phyloP scores from a whole-genome alignment of 495 filamentous ascomycete species.

The Friedmanniomyces simplex region DNA sequence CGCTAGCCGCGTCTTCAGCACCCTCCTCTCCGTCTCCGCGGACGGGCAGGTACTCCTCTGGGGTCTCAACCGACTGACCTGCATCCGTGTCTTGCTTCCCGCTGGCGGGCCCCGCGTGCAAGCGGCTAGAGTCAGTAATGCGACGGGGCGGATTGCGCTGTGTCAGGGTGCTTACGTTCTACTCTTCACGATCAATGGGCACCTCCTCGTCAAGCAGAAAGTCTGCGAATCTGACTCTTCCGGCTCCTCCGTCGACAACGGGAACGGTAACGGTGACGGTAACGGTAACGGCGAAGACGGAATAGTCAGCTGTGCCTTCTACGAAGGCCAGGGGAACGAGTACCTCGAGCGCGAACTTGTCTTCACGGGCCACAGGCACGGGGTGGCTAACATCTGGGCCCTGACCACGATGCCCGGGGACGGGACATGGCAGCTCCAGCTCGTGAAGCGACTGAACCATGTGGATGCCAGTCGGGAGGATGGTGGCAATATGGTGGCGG shows the following conservation, averaged over 20 bases:
- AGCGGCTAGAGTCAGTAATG: slow-evolving; percentile 79
- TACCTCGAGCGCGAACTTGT: slow-evolving; percentile 81
- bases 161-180: slow-evolving; percentile 61
- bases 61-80: slow-evolving; percentile 83
- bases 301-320: slow-evolving; percentile 76
- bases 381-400: slow-evolving; percentile 59
- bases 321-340: slow-evolving; percentile 84
- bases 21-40: slow-evolving; percentile 65
- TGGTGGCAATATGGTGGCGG: slow-evolving; percentile 65
- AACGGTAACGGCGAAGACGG: slow-evolving; percentile 52
- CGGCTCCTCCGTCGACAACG: too few species aligned
- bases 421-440: slow-evolving; percentile 47
- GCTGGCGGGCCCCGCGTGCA: slow-evolving; percentile 38
- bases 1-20: slow-evolving; percentile 75
- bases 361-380: slow-evolving; percentile 77
- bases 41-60: slow-evolving; percentile 81
- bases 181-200: slow-evolving; percentile 85
- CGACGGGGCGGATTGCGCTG: slow-evolving; percentile 76
- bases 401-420: slow-evolving; percentile 16
- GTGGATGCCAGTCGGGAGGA: slow-evolving; percentile 60
- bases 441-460: slow-evolving; percentile 74
- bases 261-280: too few species aligned
- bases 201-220: slow-evolving; percentile 65
- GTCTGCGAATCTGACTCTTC: slow-evolving; percentile 43
- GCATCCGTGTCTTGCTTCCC: slow-evolving; percentile 62